phyloP scores from a whole-genome alignment of 176 grass and related monocot genomes.

The Triticum timopheevii region DNA sequence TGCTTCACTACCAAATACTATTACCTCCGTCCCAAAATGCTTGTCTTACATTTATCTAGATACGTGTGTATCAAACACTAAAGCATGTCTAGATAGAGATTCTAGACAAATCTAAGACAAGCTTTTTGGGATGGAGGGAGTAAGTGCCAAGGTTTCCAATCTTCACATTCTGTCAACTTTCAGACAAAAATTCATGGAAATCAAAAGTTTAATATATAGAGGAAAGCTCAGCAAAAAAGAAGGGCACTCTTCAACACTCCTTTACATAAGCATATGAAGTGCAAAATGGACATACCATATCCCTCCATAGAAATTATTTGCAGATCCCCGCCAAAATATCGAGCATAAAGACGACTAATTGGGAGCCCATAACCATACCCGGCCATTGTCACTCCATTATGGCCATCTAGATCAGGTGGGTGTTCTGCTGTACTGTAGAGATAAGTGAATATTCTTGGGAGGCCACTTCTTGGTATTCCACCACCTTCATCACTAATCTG shows the following conservation, averaged over 20 bases:
- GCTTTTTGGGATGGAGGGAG: neutral
- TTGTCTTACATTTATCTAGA: too few species aligned
- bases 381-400: conserved; percentile 76
- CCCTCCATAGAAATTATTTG: conserved; percentile 99
- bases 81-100: too few species aligned
- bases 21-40: too few species aligned
- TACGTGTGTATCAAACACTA: too few species aligned
- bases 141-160: neutral
- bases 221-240: neutral
- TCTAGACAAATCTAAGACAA: too few species aligned
- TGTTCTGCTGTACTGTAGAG: conserved; percentile 93
- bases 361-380: conserved; percentile 92
- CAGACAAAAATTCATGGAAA: neutral
- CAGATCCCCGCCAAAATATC: conserved; percentile 95
- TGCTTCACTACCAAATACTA: neutral
- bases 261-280: neutral
- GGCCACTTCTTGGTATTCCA: conserved; percentile 94
- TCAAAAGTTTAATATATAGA: neutral
- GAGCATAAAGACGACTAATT: conserved; percentile 89
- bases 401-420: conserved; percentile 62
- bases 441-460: conserved; percentile 92
- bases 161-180: neutral
- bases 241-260: neutral
- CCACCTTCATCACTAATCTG: conserved; percentile 99
- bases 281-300: conserved; percentile 67